Conservation (phyloP, 2,329 filamentous ascomycete species). For the Daldinia sp. region DNA sequence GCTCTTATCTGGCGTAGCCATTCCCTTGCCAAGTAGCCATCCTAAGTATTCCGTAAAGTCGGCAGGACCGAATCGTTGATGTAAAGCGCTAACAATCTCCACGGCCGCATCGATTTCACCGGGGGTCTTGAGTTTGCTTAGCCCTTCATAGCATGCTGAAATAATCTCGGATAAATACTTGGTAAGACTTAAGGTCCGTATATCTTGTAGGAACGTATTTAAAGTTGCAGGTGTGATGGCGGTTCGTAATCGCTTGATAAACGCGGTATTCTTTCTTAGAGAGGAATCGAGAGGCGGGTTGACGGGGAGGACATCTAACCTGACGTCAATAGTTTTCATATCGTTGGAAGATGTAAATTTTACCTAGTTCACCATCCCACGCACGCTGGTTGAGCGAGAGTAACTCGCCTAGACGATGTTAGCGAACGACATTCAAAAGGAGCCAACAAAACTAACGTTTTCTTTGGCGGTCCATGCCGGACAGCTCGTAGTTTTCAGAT, state of each 20-base stretch:
- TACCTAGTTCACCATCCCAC: slow-evolving; percentile 90
- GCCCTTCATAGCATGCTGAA: slow-evolving; percentile 91
- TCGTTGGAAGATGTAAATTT: slow-evolving; percentile 21
- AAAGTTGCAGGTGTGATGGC: slow-evolving; percentile 83
- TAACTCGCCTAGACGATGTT: slow-evolving; percentile 74
- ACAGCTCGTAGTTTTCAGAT: slow-evolving; percentile 48
- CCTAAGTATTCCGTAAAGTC: slow-evolving; percentile 93
- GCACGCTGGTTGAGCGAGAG: slow-evolving; percentile 85
- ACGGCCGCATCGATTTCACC: slow-evolving; percentile 92
- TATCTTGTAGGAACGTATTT: slow-evolving; percentile 86
- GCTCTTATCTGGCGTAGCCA: slow-evolving; percentile 89
- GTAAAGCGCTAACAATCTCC: slow-evolving; percentile 92
- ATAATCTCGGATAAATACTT: slow-evolving; percentile 98
- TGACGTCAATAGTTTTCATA: slow-evolving; percentile 30
- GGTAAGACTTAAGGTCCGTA: slow-evolving; percentile 87
- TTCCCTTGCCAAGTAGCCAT: slow-evolving; percentile 89
- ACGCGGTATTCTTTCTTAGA: slow-evolving; percentile 97
- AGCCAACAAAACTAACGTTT: slow-evolving; percentile 60
- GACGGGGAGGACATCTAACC: slow-evolving; percentile 77
- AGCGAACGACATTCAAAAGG: slow-evolving; percentile 28
- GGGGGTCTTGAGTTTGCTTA: slow-evolving; percentile 89
- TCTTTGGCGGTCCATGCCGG: slow-evolving; percentile 69
- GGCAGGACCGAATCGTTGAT: slow-evolving; percentile 88
- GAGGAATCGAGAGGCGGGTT: slow-evolving; percentile 88
- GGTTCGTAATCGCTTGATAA: slow-evolving; percentile 94